These are phyloP conservation scores for Zalaria obscura DNA, from an alignment of 2,329 filamentous ascomycete genomes.

Conservation along the genomic window DNA sequence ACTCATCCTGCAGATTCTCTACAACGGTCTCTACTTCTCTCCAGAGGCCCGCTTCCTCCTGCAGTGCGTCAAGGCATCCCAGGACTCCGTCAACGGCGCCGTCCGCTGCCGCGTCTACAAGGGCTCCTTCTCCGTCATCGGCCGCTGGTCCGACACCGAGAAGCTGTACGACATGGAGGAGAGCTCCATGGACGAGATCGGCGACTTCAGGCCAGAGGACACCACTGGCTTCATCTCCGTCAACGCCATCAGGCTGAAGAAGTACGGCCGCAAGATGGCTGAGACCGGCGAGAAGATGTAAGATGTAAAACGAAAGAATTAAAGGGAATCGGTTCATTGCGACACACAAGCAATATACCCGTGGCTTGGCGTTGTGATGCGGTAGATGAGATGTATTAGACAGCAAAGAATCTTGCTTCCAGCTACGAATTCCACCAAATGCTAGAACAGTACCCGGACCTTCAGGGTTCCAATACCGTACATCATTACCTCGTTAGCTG, in stretches of 20 bases:
- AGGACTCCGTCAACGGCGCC: slow-evolving; percentile 46
- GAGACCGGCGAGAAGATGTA: slow-evolving; percentile 19
- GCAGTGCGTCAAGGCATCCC: slow-evolving; percentile 44
- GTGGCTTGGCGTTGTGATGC: too few species aligned
- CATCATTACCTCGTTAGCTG: too few species aligned
- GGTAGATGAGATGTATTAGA: too few species aligned
- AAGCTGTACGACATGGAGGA: slow-evolving; percentile 56
- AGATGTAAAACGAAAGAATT: too few species aligned
- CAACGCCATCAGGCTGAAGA: slow-evolving; percentile 45
- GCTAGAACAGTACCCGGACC: too few species aligned
- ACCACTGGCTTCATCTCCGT: slow-evolving; percentile 58
- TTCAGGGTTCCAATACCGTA: too few species aligned
- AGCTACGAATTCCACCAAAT: too few species aligned
- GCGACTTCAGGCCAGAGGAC: slow-evolving; percentile 51
- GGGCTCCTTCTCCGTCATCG: slow-evolving; percentile 47
- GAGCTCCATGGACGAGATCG: slow-evolving; percentile 56
- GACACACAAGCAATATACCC: too few species aligned
- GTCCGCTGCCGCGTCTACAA: slow-evolving; percentile 54
- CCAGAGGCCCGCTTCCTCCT: slow-evolving; percentile 60
- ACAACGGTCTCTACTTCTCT: slow-evolving; percentile 56
- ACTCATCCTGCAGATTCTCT: slow-evolving; percentile 19
- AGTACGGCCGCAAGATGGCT: slow-evolving; percentile 24
- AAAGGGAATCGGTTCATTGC: too few species aligned
- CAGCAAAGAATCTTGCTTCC: too few species aligned
- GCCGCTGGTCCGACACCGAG: slow-evolving; percentile 47